These are phyloP conservation scores for Cicer cuneatum DNA, from an alignment of 306 rosid species.

Conservation along the genomic window DNA sequence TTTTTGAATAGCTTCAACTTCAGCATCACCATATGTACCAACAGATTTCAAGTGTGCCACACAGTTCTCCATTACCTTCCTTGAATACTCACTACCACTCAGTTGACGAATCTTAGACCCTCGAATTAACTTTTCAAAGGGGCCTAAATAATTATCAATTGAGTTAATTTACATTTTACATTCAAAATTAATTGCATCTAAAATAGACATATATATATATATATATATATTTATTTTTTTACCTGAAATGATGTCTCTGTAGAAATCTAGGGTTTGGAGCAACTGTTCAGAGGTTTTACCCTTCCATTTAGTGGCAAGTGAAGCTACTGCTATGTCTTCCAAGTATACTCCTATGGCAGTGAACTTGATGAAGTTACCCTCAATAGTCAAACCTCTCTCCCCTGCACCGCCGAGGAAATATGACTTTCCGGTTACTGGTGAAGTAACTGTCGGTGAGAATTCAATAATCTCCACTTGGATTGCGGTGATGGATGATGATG, in stretches of 20 bases:
- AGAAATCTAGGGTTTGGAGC: conserved; percentile 64
- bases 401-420: conserved; percentile 53
- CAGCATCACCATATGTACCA: conserved; percentile 73
- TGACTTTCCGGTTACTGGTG: conserved; percentile 23
- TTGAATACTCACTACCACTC: conserved; percentile 64
- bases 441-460: conserved; percentile 40
- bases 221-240: no score
- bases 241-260: conserved; percentile 69
- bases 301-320: conserved; percentile 72
- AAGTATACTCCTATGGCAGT: conserved; percentile 82
- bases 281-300: conserved; percentile 59
- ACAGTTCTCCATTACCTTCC: conserved; percentile 72
- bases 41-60: conserved; percentile 62
- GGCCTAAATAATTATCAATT: conserved; percentile 45
- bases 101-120: conserved; percentile 59
- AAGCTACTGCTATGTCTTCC: conserved; percentile 65
- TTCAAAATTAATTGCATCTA: no score
- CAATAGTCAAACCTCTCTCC: conserved; percentile 69
- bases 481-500: conserved; percentile 37
- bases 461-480: conserved; percentile 42
- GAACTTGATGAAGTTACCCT: conserved; percentile 72
- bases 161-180: no score
- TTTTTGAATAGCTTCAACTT: conserved; percentile 63
- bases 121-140: conserved; percentile 68
- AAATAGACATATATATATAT: no score